A percentile compares a stretch with the other conserved stretches of the same genome.
These are phyloP conservation scores for Aspergillus novoparasiticus DNA, from an alignment of 2,329 filamentous ascomycete genomes.

Conservation along the genomic window DNA sequence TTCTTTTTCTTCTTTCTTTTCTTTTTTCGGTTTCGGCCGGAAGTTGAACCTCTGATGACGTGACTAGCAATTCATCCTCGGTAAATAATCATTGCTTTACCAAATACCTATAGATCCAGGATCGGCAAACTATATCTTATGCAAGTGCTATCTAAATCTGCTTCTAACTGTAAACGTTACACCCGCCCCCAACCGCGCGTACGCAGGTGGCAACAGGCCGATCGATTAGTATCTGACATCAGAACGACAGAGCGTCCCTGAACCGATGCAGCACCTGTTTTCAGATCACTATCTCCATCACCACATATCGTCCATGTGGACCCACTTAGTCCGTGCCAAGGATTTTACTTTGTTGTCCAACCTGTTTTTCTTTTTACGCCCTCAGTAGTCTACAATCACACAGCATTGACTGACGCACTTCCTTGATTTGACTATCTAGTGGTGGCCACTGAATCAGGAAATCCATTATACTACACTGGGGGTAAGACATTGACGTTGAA, in stretches of 20 bases:
- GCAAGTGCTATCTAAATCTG: not conserved
- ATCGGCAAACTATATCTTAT: conserved; percentile 3
- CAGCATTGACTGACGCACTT: not conserved
- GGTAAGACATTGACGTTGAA: not conserved
- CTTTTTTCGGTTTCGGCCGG: not conserved
- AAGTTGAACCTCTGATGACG: not conserved
- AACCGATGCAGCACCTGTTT: not conserved
- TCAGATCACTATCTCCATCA: not conserved
- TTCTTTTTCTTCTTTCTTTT: too few relatives aligned
- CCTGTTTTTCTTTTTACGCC: not conserved
- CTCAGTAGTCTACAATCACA: not conserved
- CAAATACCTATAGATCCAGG: not conserved
- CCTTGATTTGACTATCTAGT: not conserved
- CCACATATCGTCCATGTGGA: not conserved
- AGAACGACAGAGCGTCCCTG: not conserved
- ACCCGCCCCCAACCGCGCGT: not conserved
- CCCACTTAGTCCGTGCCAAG: not conserved
- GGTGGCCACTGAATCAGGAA: too few relatives aligned
- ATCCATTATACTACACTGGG: too few relatives aligned
- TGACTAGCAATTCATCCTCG: not conserved
- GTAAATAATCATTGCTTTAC: too few relatives aligned
- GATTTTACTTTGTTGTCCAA: not conserved
- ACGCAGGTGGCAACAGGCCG: not conserved
- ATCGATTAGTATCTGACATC: not conserved
- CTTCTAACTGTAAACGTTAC: not conserved